Conservation (phyloP, 345 rosid genomes). For the Lepidium sativum region DNA sequence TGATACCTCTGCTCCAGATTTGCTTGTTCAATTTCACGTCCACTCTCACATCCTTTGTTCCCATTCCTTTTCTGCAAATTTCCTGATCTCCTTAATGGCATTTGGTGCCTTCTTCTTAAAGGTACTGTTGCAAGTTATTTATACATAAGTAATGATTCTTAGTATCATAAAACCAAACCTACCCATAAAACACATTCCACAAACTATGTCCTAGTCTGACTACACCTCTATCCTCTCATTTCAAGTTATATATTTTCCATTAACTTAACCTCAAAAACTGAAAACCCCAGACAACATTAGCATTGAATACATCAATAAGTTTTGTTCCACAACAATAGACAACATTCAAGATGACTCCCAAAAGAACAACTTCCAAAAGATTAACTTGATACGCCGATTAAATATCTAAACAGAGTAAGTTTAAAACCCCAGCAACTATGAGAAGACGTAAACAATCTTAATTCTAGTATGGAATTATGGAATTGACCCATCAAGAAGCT, state of each 20-base stretch:
- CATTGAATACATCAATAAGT: no score
- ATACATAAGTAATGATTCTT: not conserved
- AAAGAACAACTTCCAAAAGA: no score
- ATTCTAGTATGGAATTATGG: not conserved
- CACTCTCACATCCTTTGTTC: conserved; percentile 57
- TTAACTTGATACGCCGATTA: not conserved
- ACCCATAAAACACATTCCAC: not conserved
- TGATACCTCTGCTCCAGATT: conserved; percentile 72
- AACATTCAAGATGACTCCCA: no score
- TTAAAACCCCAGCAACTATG: not conserved
- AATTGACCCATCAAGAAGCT: not conserved
- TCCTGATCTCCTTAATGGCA: conserved; percentile 75
- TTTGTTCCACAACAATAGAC: no score
- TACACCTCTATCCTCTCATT: not conserved
- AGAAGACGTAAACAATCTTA: not conserved
- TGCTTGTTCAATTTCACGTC: conserved; percentile 84
- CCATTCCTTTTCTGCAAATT: conserved; percentile 81
- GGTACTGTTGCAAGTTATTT: conserved; percentile 30
- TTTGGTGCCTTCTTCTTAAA: conserved; percentile 93
- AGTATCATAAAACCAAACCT: not conserved
- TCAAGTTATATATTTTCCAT: not conserved
- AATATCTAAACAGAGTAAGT: no score
- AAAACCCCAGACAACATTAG: not conserved
- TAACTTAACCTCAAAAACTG: not conserved
- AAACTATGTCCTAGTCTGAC: not conserved